Conservation (phyloP, 2,329 filamentous ascomycete species). For the Apiospora aurea region DNA sequence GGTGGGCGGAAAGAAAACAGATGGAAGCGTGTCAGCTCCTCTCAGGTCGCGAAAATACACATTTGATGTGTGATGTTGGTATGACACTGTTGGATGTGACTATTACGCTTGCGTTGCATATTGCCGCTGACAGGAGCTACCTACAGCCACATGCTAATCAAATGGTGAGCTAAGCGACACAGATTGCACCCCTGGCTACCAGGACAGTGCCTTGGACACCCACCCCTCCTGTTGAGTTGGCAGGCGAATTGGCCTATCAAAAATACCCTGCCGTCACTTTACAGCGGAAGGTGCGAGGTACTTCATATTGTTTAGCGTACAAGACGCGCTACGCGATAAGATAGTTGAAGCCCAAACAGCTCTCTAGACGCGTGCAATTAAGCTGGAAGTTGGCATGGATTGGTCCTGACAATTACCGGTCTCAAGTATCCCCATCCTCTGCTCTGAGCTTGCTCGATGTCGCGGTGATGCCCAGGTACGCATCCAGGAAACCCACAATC, state of each 20-base stretch:
- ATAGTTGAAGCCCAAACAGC: conserved; percentile 18
- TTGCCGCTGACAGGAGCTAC: background rate
- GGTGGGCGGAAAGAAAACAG: background rate
- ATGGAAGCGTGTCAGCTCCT: background rate
- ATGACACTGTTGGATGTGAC: conserved; percentile 4
- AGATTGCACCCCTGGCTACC: background rate
- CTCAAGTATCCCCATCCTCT: conserved; percentile 20
- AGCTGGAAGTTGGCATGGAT: background rate
- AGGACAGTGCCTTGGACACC: background rate
- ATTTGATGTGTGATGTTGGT: background rate
- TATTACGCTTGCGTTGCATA: conserved; percentile 10
- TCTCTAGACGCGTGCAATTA: conserved; percentile 29
- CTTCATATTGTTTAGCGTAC: background rate
- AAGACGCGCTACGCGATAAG: conserved; percentile 25
- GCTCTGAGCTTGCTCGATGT: conserved; percentile 28
- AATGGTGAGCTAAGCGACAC: background rate
- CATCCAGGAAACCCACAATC: background rate
- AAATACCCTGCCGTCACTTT: conserved; percentile 1
- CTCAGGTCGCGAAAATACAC: background rate
- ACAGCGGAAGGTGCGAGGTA: background rate
- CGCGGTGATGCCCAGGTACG: conserved; percentile 39
- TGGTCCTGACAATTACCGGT: conserved; percentile 4
- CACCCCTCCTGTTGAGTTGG: conserved; percentile 1
- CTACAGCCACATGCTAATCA: background rate
- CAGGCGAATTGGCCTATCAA: background rate